Evolutionary conservation across 2,329 filamentous ascomycete species (phyloP).

Genomic region (Paecilomyces formosus): DNA sequence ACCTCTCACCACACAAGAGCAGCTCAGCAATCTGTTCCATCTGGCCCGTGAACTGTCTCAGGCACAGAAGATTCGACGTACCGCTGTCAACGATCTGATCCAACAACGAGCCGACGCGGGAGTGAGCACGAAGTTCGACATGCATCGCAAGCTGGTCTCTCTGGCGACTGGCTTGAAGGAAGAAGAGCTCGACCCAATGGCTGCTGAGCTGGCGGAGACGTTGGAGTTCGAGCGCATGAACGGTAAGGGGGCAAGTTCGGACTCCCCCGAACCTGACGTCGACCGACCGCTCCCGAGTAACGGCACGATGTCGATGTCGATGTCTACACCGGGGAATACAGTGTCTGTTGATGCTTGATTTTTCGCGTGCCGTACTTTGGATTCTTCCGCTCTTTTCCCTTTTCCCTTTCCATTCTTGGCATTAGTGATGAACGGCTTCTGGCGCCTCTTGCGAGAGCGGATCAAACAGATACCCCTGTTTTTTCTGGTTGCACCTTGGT

Average conservation of each 20-base stretch:
- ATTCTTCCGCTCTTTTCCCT: neutral
- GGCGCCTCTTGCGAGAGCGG: conserved; percentile 10
- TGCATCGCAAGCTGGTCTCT: conserved; percentile 40
- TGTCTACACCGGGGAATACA: conserved; percentile 17
- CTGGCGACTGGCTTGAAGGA: conserved; percentile 41
- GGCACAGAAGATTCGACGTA: conserved; percentile 26
- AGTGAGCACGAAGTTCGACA: conserved; percentile 38
- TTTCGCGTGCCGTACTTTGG: neutral
- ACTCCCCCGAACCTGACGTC: conserved; percentile 21
- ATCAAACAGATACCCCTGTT: conserved; percentile 28
- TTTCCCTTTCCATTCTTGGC: neutral
- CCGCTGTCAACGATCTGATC: conserved; percentile 32
- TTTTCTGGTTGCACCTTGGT: conserved; percentile 4
- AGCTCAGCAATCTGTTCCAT: conserved; percentile 23
- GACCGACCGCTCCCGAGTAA: conserved; percentile 13
- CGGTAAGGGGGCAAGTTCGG: conserved; percentile 20
- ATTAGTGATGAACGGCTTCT: conserved; percentile 8
- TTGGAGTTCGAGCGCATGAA: conserved; percentile 37
- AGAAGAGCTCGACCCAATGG: conserved; percentile 41
- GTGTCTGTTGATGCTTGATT: conserved; percentile 25
- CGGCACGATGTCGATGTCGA: conserved; percentile 16
- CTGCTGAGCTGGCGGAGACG: conserved; percentile 37
- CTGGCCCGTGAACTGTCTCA: conserved; percentile 23
- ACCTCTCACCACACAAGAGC: conserved; percentile 17
- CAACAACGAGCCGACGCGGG: conserved; percentile 39